Evolutionary conservation across 345 rosid species (phyloP).

Genomic region (Brassica carinata): DNA sequence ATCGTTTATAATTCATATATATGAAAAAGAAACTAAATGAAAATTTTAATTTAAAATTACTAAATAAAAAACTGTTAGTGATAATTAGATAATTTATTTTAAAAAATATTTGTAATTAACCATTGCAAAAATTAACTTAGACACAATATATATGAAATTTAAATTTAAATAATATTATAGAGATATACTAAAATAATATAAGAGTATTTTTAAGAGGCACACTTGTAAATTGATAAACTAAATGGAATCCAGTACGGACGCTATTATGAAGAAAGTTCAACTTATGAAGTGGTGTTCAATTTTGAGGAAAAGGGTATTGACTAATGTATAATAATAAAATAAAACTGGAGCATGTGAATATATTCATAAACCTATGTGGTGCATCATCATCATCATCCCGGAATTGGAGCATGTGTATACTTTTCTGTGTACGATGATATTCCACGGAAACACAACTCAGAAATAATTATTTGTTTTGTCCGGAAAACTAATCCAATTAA

Average conservation of each 20-base stretch:
- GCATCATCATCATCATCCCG: conserved; percentile 13
- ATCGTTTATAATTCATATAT: background rate
- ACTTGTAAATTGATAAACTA: background rate
- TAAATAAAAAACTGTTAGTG: no score
- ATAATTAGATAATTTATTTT: no score
- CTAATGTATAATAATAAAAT: background rate
- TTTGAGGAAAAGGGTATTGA: background rate
- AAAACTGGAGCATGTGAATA: conserved; percentile 1
- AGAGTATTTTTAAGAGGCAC: background rate
- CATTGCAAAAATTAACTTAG: no score
- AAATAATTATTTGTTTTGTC: background rate
- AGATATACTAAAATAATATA: background rate
- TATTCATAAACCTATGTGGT: conserved; percentile 20
- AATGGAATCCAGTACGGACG: background rate
- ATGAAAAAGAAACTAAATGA: background rate
- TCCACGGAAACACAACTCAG: background rate
- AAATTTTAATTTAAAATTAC: no score
- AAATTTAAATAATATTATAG: background rate
- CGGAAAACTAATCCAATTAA: background rate
- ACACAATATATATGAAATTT: no score
- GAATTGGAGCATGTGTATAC: background rate
- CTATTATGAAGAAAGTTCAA: background rate
- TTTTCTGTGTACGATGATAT: background rate
- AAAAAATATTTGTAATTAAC: no score
- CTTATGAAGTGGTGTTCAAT: background rate